Conservation (phyloP, 1,284 basidiomycete genomes). For the Leccinum glutinopallens region DNA sequence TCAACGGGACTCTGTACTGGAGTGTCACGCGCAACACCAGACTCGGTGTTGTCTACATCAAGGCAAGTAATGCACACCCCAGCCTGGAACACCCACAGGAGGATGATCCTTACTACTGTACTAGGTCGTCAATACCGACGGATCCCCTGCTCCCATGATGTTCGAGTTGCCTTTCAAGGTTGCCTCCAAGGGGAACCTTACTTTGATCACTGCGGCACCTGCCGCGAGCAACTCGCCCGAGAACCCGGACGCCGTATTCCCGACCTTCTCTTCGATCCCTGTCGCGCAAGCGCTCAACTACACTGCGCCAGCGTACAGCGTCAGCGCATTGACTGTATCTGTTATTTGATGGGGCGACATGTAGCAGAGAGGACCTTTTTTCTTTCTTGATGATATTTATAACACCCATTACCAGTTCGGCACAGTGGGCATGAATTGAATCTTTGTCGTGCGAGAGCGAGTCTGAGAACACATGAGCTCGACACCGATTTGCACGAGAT, state of each 20-base stretch:
- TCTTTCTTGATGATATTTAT: neutral
- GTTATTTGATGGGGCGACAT: neutral
- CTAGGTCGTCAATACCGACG: conserved; percentile 57
- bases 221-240: conserved; percentile 57
- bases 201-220: conserved; percentile 43
- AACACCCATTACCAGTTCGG: neutral
- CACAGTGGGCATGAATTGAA: neutral
- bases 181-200: conserved; percentile 28
- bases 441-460: neutral
- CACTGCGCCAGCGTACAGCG: conserved; percentile 58
- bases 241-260: conserved; percentile 49
- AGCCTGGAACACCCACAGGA: neutral
- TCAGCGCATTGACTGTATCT: conserved; percentile 47
- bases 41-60: conserved; percentile 53
- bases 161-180: conserved; percentile 60
- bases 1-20: conserved; percentile 57
- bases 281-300: conserved; percentile 57
- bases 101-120: neutral
- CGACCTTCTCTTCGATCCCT: conserved; percentile 45
- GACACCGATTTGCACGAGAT: neutral
- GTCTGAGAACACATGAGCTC: neutral
- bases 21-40: conserved; percentile 50
- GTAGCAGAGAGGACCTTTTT: neutral
- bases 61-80: conserved; percentile 39
- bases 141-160: conserved; percentile 42